Evolutionary conservation across 345 rosid species (phyloP).

Genomic region (Arabis alpina): DNA sequence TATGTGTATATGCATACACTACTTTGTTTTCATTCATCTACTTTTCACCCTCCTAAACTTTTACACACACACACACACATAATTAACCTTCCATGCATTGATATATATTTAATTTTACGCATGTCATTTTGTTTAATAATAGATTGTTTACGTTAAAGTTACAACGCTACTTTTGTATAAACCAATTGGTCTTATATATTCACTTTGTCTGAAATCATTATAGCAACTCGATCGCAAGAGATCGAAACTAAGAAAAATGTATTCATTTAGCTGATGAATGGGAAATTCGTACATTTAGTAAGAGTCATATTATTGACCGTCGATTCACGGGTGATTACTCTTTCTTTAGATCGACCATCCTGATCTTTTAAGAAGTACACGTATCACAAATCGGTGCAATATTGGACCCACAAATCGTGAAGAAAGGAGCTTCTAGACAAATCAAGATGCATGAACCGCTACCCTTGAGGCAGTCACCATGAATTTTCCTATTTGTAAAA

Average conservation of each 20-base stretch:
- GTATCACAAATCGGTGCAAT: constrained; percentile 19
- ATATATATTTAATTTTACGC: neutral
- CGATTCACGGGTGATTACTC: constrained; percentile 19
- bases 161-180: constrained; percentile 2
- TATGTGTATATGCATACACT: too few relatives aligned
- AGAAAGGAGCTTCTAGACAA: constrained; percentile 24
- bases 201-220: neutral
- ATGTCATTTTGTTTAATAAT: neutral
- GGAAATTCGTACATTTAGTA: constrained; percentile 25
- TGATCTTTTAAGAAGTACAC: neutral
- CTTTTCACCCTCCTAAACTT: constrained; percentile 5
- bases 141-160: neutral
- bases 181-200: too few relatives aligned
- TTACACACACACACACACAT: neutral
- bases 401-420: constrained; percentile 23
- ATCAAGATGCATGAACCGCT: constrained; percentile 45
- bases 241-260: neutral
- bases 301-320: constrained; percentile 32
- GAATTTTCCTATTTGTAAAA: constrained; percentile 23
- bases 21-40: too few relatives aligned
- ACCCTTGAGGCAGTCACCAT: constrained; percentile 19
- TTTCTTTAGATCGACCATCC: constrained; percentile 5
- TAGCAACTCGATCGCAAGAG: constrained; percentile 5
- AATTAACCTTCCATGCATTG: constrained; percentile 16
- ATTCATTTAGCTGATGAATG: constrained; percentile 13